A percentile compares a stretch with the other conserved stretches of the same genome.
phyloP scores from a whole-genome alignment of 768 basidiomycete genomes.

The Panaeolus papilionaceus region DNA sequence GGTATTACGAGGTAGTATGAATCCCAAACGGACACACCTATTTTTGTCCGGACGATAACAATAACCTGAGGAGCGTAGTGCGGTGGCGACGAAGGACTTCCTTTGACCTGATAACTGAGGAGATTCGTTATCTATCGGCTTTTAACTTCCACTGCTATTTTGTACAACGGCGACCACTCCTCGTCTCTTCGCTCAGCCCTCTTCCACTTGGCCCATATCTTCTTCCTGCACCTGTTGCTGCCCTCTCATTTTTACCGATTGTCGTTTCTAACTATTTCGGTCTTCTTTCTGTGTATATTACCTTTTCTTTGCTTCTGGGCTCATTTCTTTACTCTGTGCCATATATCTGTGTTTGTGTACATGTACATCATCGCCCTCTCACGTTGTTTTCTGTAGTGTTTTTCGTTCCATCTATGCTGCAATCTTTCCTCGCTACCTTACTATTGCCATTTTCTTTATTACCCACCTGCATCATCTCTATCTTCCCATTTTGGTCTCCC shows the following conservation, averaged over 20 bases:
- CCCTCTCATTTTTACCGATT: neutral
- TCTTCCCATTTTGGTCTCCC: neutral
- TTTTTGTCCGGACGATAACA: neutral
- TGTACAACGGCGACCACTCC: neutral
- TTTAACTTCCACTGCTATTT: neutral
- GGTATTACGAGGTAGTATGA: neutral
- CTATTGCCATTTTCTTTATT: neutral
- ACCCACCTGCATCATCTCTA: neutral
- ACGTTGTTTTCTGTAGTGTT: neutral
- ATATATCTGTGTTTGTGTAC: neutral
- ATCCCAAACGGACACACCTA: neutral
- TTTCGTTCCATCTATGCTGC: neutral
- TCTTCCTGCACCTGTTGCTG: neutral
- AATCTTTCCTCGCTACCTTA: slow-evolving; percentile 1
- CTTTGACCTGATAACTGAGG: neutral
- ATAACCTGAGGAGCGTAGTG: slow-evolving; percentile 2
- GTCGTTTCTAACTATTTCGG: neutral
- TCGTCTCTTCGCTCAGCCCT: neutral
- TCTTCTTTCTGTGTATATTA: slow-evolving; percentile 2
- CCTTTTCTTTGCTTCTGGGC: neutral
- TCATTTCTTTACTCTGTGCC: neutral
- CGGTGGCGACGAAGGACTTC: slow-evolving; percentile 1
- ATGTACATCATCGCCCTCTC: neutral
- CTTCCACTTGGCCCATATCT: neutral
- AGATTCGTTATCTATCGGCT: neutral